phyloP scores from a whole-genome alignment of 371 early-diverging fungal genomes.

The Syncephalastrum sp. region DNA sequence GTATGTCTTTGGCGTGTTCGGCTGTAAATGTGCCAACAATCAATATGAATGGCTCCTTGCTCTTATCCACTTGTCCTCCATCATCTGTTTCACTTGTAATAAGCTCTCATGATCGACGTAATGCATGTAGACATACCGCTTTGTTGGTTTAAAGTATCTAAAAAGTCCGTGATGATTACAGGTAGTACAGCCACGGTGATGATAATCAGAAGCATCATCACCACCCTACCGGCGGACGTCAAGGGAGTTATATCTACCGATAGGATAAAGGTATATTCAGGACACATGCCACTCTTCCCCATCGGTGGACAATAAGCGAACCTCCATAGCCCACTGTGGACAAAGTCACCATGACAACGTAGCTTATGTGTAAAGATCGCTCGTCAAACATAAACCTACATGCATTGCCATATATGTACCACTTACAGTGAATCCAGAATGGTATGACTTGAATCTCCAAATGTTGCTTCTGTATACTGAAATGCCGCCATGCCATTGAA shows the following conservation, averaged over 20 bases:
- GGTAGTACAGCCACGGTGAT: slow-evolving; percentile 54
- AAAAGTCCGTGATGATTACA: slow-evolving; percentile 38
- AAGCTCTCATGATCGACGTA: slow-evolving; percentile 1
- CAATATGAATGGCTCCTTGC: slow-evolving; percentile 45
- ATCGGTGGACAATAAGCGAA: too few species aligned
- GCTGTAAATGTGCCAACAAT: slow-evolving; percentile 47
- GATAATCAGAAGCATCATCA: slow-evolving; percentile 58
- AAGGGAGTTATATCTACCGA: slow-evolving; percentile 56
- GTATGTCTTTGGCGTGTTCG: slow-evolving; percentile 37
- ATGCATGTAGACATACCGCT: slow-evolving; percentile 15
- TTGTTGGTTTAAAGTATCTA: slow-evolving; percentile 42
- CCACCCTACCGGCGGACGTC: slow-evolving; percentile 43
- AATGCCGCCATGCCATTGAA: slow-evolving; percentile 59
- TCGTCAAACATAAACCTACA: background rate
- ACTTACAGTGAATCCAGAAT: slow-evolving; percentile 32
- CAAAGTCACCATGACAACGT: slow-evolving; percentile 49
- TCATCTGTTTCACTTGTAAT: slow-evolving; percentile 2
- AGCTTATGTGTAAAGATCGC: slow-evolving; percentile 9
- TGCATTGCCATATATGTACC: background rate
- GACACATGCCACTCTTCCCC: background rate
- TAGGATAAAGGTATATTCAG: background rate
- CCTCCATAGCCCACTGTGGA: slow-evolving; percentile 69
- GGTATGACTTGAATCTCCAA: slow-evolving; percentile 26
- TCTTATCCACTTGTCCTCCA: slow-evolving; percentile 21
- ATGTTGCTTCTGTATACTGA: slow-evolving; percentile 53